Conservation (phyloP, 1,139 yeast species). For the Diutina neorugosa region DNA sequence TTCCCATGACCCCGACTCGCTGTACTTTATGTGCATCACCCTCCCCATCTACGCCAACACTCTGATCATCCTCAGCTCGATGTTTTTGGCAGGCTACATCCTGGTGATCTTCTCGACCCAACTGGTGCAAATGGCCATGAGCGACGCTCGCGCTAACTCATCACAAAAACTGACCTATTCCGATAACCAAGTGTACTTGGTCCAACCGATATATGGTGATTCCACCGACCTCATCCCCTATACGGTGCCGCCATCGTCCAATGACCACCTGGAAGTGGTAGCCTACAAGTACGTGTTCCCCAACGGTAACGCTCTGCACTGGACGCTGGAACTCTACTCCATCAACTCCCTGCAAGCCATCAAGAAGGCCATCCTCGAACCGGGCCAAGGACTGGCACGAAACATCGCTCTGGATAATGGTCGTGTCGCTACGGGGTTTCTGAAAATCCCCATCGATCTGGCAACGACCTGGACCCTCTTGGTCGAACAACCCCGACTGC, state of each 20-base stretch:
- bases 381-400: neutral
- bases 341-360: neutral
- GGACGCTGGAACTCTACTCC: neutral
- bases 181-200: neutral
- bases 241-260: neutral
- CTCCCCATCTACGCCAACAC: conserved; percentile 64
- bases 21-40: conserved; percentile 44
- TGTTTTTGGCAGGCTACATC: conserved; percentile 59
- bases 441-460: conserved; percentile 37
- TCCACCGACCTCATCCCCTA: neutral
- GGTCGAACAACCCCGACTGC: conserved; percentile 50
- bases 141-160: neutral
- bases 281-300: conserved; percentile 1
- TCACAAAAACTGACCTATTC: neutral
- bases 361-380: neutral
- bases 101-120: conserved; percentile 54
- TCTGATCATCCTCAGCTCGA: conserved; percentile 49
- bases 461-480: conserved; percentile 64
- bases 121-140: conserved; percentile 17
- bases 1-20: conserved; percentile 13
- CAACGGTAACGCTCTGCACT: neutral
- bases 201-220: neutral
- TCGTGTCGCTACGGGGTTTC: conserved; percentile 60
- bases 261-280: neutral
- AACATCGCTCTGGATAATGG: conserved; percentile 18